Base-by-base conservation (phyloP, 192 early-diverging fungal genomes). In the Coemansia brasiliensis region DNA sequence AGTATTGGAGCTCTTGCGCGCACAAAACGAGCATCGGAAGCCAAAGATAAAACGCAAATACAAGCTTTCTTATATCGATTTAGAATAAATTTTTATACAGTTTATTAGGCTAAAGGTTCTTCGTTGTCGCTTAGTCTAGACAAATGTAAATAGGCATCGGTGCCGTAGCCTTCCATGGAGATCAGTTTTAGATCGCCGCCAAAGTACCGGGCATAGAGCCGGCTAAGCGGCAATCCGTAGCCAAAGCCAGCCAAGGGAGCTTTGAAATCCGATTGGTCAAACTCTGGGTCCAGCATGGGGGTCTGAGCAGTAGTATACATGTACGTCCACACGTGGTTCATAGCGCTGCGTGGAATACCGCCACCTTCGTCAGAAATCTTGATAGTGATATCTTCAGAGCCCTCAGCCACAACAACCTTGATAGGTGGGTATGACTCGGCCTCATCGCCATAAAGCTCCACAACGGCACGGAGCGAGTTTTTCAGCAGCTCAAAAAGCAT, bases 401-500 rank as follows among this genome's bases (percentile, higher is more conserved):
- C 90, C 70, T 88, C 86, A 18, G 87, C 87, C 53, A 98, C 89
- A 21, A 98, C 90, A 6, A 98, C 76, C 70, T 92, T 94, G 69
- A 98, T 93, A n/a, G 91, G 85, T 38, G 96, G 96, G 72, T 89
- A 98, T 38, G 85, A 82, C 22, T 94, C 92, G 26, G 80, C 81
- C 49, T 94, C 92, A 51, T 84, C 81, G 26, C 92, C 93, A 71
- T 88, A 90, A 51, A 86, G 81, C 78, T 98, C 96, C 26, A 98
- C 93, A 5, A 94, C 88, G 11, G 96, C 96, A 27, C 96, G 88
- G 55, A 98, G 82, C 21, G 90, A 92, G 81, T 98, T 98, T 77
- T 98, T 98, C 49, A 98, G 79, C 41, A 98, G 81, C 84, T 98
- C 96, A 81, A 98, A 98, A 16, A 96, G 58, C 92, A 96, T 95